Percentiles rank a stretch among this genome's conserved stretches.
Evolutionary conservation across 306 rosid species (phyloP).

Genomic region (Morella rubra): DNA sequence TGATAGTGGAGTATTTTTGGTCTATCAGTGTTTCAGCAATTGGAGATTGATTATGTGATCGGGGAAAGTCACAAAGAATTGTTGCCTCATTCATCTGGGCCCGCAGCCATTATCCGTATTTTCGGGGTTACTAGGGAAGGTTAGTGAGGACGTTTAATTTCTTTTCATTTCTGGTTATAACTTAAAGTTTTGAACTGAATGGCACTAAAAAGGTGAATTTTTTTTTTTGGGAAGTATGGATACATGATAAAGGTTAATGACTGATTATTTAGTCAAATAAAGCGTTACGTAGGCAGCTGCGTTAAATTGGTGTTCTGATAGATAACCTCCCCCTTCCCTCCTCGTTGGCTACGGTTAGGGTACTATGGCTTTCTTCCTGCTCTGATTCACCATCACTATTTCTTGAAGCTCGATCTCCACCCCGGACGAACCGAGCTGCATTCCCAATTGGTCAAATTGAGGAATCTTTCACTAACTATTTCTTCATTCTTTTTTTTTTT

Average conservation of each 20-base stretch:
- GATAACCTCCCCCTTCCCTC: no score
- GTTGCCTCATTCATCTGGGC: conserved; percentile 67
- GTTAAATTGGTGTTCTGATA: no score
- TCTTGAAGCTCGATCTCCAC: no score
- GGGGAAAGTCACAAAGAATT: conserved; percentile 67
- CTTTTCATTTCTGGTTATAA: conserved; percentile 3
- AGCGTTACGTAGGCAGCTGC: not conserved
- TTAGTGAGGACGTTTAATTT: conserved; percentile 27
- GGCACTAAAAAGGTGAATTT: not conserved
- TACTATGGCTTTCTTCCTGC: no score
- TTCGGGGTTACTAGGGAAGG: conserved; percentile 96
- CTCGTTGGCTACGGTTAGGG: no score
- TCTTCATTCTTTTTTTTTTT: not conserved
- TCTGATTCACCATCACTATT: no score
- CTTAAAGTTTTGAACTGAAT: not conserved
- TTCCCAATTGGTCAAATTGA: not conserved
- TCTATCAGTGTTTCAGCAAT: conserved; percentile 74
- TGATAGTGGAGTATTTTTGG: conserved; percentile 11
- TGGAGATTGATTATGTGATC: conserved; percentile 88
- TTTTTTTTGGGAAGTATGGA: not conserved
- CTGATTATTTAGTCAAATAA: not conserved
- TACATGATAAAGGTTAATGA: not conserved
- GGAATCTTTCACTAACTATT: not conserved
- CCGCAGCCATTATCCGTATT: conserved; percentile 86
- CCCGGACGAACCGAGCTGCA: not conserved